Evolutionary conservation across 2,329 filamentous ascomycete genomes (phyloP), one percentile per base, ranked within the genome.

Genomic region (Dactylellina cionopaga): DNA sequence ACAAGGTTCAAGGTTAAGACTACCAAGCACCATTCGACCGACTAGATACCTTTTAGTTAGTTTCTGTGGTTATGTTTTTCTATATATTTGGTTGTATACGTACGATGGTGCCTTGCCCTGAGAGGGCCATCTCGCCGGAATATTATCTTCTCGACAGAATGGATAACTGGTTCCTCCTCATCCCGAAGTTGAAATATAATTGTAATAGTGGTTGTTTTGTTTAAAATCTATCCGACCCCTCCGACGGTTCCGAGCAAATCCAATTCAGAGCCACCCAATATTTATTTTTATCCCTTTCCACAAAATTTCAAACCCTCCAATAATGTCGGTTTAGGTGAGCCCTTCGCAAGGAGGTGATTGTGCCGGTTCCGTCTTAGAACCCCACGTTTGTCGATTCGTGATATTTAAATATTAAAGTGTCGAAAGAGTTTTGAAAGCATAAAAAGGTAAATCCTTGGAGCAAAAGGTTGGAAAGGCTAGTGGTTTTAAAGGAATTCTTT

Each of bases 21-120:
- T 5, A 65, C 54, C 22, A 72, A 33, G 43, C 68, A 72, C 68
- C 68, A 72, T 47, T 72, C 68, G 47, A 72, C 39, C 27, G 68
- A 65, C 68, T 72, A 39, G 31, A 27, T 3, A 49, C 44, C n/a
- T n/a, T n/a, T n/a, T n/a, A 2, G 41, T 62, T 47, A 65, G 51
- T 39, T 46, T 19, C 13, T 10, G 49, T 37, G 7, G n/a, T 37
- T 27, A 15, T 22, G 46, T 47, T 7, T 9, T 25, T 24, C n/a
- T 11, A 44, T 2, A 27, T 11, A 13, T 24, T 13, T 37, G 15
- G 11, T 7, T 11, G 13, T 31, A 35, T 51, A 72, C 68, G 51
- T 72, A 72, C 68, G 68, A 72, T 72, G 59, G 68, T 72, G 52
- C 68, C 68, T 60, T 72, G 68, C 68, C 68, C 68, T 46, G 68